Evolutionary conservation across 2,329 filamentous ascomycete genomes (phyloP), one percentile per base, ranked within the genome.

Genomic region (Diaporthe capsici): DNA sequence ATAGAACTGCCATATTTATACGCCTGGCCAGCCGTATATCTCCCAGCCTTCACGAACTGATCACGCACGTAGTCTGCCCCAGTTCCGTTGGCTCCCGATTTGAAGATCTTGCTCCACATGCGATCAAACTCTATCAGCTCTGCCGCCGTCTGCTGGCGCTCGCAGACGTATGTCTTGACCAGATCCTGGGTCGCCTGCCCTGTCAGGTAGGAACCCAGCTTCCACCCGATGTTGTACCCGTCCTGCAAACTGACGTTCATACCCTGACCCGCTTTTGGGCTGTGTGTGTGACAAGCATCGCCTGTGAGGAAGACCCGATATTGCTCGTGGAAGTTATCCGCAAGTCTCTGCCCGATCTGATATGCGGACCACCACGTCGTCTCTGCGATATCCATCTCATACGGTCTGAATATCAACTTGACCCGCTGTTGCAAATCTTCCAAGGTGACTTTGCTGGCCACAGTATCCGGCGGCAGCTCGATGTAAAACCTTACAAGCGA

Each of bases 211-310:
- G 85, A 83, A 0, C 85, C 88, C 9, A 92, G 83, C 79, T 92
- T 92, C 90, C 90, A 92, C 8, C 90, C 90, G 71, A 91, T 87
- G 74, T 92, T 92, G 78, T 91, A 90, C 8, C 91, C 91, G 77
- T 93, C 92, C 79, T 93, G 91, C 76, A 93, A 82, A 20, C 87
- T 86, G 44, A 90, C 88, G 70, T 91, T 91, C 89, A 91, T 91
- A 2, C 89, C 92, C 82, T 93, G 91, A 0, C 91, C 92, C 0
- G 91, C 91, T 81, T 93, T 93, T 7, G 92, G 92, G 2, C 89
- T 91, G 79, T 93, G 92, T 0, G 91, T 93, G 79, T 93, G 92
- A 78, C 90, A 92, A 4, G 91, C 91, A 78, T 93, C 91, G 4
- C 92, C 92, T 0, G 90, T 89, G 17, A 93, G 82, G 78, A 93